Base-by-base conservation (phyloP, 495 filamentous ascomycete genomes). In the Aspergillus campestris region DNA sequence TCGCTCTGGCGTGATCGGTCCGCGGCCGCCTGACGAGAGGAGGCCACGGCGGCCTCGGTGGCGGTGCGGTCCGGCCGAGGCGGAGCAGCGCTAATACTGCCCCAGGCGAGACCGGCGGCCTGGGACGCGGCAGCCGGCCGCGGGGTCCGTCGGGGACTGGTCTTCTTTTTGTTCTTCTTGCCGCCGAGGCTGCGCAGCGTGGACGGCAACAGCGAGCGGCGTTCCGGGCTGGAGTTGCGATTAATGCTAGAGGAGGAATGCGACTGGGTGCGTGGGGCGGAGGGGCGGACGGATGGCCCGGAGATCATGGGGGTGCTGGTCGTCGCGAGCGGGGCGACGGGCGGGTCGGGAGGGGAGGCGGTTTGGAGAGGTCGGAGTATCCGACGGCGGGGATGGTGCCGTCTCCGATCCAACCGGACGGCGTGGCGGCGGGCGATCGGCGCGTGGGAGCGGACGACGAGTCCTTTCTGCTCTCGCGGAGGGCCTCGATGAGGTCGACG, bases 91-190 rank as follows among this genome's bases (percentile, higher is more conserved):
- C 70, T 70, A 31, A 72, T 66, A 48, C 72, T 75, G 35, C 73
- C 79, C 90, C 90, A 98, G 12, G 91, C 91, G 31, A 94, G 64
- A 2, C 85, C 84, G 1, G 92, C 92, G 10, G 92, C 92, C 61
- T 86, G 94, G 34, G 85, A 89, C n/a, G 89, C 87, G 28, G 89
- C 87, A 37, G 73, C 74, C 36, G 66, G 74, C 27, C 69, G 61
- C 57, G 53, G 42, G 50, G 59, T 66, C 54, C 53, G 51, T 48
- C 65, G 52, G 28, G 52, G 30, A 48, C 50, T 48, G 38, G 59
- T 40, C 59, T 70, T 67, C 34, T 79, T 66, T 47, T 77, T 79
- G 11, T 71, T 62, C 49, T 80, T 86, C 50, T 83, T 83, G 6
- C 70, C 70, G 47, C 71, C 61, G n/a, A 64, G 74, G 37, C 69